A percentile compares a stretch with the other conserved stretches of the same genome.
phyloP scores from a whole-genome alignment of 1,284 basidiomycete genomes.

The Ganoderma lingzhi region DNA sequence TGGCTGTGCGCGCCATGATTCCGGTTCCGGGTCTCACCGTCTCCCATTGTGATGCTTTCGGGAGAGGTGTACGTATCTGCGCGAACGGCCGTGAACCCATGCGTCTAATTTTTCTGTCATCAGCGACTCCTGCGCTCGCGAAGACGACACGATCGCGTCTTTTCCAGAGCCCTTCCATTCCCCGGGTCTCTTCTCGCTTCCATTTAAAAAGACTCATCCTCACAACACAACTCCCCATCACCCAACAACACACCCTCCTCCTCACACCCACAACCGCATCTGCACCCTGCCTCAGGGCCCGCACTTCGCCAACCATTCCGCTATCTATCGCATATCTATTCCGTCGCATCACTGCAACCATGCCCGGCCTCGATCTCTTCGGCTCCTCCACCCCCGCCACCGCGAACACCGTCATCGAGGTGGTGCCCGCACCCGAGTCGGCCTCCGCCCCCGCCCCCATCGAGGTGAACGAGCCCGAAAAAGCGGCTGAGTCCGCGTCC shows the following conservation, averaged over 20 bases:
- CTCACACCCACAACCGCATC: not conserved
- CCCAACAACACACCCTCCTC: constrained; percentile 4
- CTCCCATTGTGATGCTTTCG: not conserved
- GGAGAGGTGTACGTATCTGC: not conserved
- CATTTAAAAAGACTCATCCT: constrained; percentile 9
- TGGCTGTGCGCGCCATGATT: not conserved
- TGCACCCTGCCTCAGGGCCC: constrained; percentile 9
- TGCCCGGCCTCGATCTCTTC: constrained; percentile 55
- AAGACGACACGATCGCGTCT: not conserved
- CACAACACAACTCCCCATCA: constrained; percentile 1
- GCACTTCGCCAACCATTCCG: constrained; percentile 11
- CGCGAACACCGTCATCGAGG: constrained; percentile 33
- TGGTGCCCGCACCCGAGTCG: constrained; percentile 28
- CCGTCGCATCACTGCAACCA: constrained; percentile 27
- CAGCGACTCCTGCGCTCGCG: not conserved
- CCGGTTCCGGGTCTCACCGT: not conserved
- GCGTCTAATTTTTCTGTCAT: not conserved
- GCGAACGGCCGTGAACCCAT: not conserved
- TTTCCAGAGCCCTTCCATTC: not conserved
- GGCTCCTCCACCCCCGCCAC: constrained; percentile 38
- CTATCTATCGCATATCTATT: constrained; percentile 29
- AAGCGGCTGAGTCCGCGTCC: constrained; percentile 15
- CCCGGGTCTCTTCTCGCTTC: not conserved
- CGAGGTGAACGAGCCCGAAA: constrained; percentile 27
- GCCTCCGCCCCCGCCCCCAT: constrained; percentile 20